Evolutionary conservation across 495 filamentous ascomycete species (phyloP), one percentile per base, ranked within the genome.

Genomic region (Talaromyces trachyspermus): DNA sequence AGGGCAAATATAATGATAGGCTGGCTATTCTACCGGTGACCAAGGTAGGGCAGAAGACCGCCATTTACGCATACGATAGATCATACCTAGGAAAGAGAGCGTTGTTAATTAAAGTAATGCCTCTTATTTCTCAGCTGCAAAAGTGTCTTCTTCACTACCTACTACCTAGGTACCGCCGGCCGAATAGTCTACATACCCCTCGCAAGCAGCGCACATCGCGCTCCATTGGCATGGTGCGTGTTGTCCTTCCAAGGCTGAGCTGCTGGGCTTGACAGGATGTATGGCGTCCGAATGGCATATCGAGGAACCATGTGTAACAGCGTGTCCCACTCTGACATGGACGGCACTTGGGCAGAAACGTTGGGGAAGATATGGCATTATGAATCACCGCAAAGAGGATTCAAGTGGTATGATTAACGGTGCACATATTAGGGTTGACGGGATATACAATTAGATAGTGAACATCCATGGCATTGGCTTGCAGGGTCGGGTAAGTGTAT

Each of bases 241-340:
- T 50, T 72, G 70, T 32, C 59, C 74, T 5, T 71, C 70, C 2
- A 77, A 77, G 43, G 63, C 71, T 2, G 72, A 62, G 0, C 48
- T 74, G 17, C 37, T 73, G 12, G 72, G 72, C 0, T 42, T 77
- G 22, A 74, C 66, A 35, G 66, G 71, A 9, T 63, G 63, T 46
- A 75, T 76, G 74, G 70, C 72, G 5, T 66, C 63, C 8, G 66
- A 70, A 44, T 70, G 65, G 66, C 49, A 53, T 3, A 48, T 55
- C 2, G 66, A 65, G 0, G 68, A 68, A 4, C 68, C 66, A 1
- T 46, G 63, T 2, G 68, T 68, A 36, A 58, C 54, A 4, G 66
- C 68, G 1, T 68, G 63, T 26, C 66, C 66, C 5, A 70, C 66
- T 36, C 64, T 70, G 24, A 61, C 65, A 12, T 70, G 66, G 66